These are phyloP conservation scores for Eragrostis nindensis DNA, from an alignment of 176 grass and related monocot species.

Conservation along the genomic window DNA sequence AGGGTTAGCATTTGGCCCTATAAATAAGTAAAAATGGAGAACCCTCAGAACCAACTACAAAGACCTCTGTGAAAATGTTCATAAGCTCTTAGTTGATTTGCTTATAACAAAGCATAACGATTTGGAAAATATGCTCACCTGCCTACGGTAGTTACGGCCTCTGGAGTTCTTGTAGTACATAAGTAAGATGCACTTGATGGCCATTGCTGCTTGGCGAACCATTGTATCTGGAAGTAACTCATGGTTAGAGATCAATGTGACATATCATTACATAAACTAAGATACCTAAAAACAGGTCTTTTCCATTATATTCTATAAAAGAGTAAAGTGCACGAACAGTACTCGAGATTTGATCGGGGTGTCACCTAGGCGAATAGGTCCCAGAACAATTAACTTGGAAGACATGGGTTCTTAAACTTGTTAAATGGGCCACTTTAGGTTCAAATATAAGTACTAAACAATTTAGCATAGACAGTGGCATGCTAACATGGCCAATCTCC, in stretches of 20 bases:
- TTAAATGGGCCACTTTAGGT: no score
- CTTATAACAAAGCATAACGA: slow-evolving; percentile 17
- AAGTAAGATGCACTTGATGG: slow-evolving; percentile 78
- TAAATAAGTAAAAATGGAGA: slow-evolving; percentile 37
- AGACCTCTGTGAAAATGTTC: neutral
- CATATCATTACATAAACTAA: slow-evolving; percentile 23
- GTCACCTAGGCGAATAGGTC: no score
- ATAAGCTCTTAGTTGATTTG: slow-evolving; percentile 22
- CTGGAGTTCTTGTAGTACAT: slow-evolving; percentile 88
- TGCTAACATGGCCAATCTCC: no score
- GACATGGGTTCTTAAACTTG: no score
- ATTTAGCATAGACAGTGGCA: no score
- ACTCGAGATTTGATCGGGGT: neutral
- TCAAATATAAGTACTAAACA: no score
- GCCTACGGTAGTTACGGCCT: slow-evolving; percentile 87
- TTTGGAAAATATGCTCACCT: slow-evolving; percentile 52
- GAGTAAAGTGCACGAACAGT: neutral
- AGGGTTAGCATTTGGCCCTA: slow-evolving; percentile 99
- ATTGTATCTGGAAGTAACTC: slow-evolving; percentile 75
- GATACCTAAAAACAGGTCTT: neutral
- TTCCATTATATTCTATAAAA: neutral
- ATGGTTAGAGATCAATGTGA: slow-evolving; percentile 31
- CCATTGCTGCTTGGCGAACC: slow-evolving; percentile 92
- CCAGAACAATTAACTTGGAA: no score
- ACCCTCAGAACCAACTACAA: slow-evolving; percentile 38